Conservation (phyloP, 805 yeast genomes). For the Saccharomycopsis fibuligera region DNA sequence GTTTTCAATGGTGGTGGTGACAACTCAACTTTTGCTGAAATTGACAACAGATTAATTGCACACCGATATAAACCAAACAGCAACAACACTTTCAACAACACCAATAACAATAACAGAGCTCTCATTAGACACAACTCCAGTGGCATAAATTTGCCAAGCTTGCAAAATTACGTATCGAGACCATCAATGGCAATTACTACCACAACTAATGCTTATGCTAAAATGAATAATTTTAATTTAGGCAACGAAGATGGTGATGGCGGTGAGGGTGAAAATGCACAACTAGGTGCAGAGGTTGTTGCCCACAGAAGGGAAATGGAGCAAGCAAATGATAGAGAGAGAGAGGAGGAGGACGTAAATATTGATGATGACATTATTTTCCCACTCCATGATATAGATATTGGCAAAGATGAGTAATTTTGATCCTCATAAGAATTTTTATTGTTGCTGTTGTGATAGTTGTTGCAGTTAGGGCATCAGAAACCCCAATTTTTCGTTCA, state of each 20-base stretch:
- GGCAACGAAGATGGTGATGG: too few species aligned
- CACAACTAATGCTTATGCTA: slow-evolving; percentile 28
- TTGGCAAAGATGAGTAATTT: too few species aligned
- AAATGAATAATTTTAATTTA: slow-evolving; percentile 19
- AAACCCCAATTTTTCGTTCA: too few species aligned
- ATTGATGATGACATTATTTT: background rate
- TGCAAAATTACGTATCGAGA: slow-evolving; percentile 21
- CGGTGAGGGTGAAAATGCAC: too few species aligned
- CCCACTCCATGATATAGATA: background rate
- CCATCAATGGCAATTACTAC: slow-evolving; percentile 31
- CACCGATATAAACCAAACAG: slow-evolving; percentile 7
- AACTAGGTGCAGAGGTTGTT: too few species aligned
- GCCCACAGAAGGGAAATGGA: background rate
- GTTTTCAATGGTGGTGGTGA: background rate
- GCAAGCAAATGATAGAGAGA: background rate
- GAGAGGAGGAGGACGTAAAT: background rate
- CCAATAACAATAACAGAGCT: background rate
- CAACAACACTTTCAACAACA: background rate
- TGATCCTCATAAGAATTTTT: too few species aligned
- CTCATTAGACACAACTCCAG: background rate
- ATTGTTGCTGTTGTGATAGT: too few species aligned
- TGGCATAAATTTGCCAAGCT: slow-evolving; percentile 11
- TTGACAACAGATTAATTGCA: slow-evolving; percentile 4
- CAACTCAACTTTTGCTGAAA: background rate
- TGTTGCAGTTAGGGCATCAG: too few species aligned